Conservation (phyloP, 2,329 filamentous ascomycete species). For the Rhexocercosporidium sp. region DNA sequence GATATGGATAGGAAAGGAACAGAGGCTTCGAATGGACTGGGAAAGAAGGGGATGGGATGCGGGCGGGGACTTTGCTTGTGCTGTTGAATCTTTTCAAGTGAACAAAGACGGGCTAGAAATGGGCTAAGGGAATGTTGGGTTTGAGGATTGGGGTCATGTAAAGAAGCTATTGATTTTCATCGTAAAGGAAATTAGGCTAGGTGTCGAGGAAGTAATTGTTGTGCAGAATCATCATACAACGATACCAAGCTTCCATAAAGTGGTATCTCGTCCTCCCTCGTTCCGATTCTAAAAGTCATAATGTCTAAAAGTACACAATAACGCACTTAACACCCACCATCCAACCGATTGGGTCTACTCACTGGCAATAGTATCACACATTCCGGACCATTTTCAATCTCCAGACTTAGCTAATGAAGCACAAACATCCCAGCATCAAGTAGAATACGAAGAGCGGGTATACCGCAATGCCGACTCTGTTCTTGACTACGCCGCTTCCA, state of each 20-base stretch:
- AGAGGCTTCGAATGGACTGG: too few species aligned
- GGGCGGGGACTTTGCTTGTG: too few species aligned
- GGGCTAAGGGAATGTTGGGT: too few species aligned
- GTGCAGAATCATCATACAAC: not conserved
- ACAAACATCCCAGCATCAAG: slow-evolving; percentile 87
- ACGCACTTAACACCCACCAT: slow-evolving; percentile 1
- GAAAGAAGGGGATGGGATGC: too few species aligned
- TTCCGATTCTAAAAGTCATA: not conserved
- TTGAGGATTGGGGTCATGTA: too few species aligned
- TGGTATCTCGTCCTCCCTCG: not conserved
- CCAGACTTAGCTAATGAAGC: slow-evolving; percentile 70
- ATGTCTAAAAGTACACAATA: slow-evolving; percentile 7
- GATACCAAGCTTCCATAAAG: not conserved
- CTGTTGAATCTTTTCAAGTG: too few species aligned
- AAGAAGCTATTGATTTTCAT: too few species aligned
- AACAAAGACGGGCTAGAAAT: too few species aligned
- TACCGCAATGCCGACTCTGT: slow-evolving; percentile 90
- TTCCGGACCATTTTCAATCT: not conserved
- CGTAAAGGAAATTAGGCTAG: too few species aligned
- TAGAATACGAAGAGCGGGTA: slow-evolving; percentile 97
- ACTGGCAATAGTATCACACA: not conserved
- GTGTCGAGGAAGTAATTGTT: not conserved
- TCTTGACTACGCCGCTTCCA: slow-evolving; percentile 93
- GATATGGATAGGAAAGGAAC: too few species aligned
- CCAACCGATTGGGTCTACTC: not conserved